Evolutionary conservation across 2,329 filamentous ascomycete genomes (phyloP).

Genomic region (Dichotomopilus funicola): DNA sequence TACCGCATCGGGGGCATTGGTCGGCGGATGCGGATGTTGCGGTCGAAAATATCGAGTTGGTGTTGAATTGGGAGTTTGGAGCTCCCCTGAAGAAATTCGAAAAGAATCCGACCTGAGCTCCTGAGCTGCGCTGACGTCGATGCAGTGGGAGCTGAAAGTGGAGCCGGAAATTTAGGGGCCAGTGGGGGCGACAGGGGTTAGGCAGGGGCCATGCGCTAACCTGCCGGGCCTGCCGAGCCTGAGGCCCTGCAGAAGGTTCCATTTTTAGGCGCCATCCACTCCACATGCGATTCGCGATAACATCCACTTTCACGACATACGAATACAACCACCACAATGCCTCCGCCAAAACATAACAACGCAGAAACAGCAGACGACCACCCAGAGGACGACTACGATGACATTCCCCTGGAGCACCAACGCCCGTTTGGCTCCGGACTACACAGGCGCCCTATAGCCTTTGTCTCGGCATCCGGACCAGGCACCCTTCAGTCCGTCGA

Average conservation of each 20-base stretch:
- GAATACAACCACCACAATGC: slow-evolving; percentile 2
- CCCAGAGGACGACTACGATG: slow-evolving; percentile 33
- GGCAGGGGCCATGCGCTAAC: not conserved
- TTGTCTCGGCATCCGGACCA: slow-evolving; percentile 46
- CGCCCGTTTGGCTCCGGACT: slow-evolving; percentile 51
- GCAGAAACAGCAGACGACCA: not conserved
- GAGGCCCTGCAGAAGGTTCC: too few relatives aligned
- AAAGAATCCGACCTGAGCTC: too few relatives aligned
- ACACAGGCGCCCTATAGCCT: slow-evolving; percentile 46
- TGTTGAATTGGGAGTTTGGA: not conserved
- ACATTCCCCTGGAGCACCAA: slow-evolving; percentile 47
- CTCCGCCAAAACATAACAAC: not conserved
- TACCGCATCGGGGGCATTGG: not conserved
- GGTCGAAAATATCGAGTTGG: not conserved
- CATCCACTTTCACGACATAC: too few relatives aligned
- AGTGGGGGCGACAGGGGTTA: slow-evolving; percentile 3
- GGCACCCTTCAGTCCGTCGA: slow-evolving; percentile 11
- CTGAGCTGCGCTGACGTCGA: too few relatives aligned
- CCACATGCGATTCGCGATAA: not conserved
- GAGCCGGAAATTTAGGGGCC: not conserved
- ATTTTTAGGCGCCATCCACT: too few relatives aligned
- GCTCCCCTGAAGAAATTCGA: not conserved
- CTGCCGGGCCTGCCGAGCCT: too few relatives aligned
- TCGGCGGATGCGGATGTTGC: too few relatives aligned
- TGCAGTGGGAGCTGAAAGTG: not conserved